Evolutionary conservation across 75 land plant genomes (phyloP), one percentile per base, ranked within the genome.

Genomic region (Adiantum capillusveneris): DNA sequence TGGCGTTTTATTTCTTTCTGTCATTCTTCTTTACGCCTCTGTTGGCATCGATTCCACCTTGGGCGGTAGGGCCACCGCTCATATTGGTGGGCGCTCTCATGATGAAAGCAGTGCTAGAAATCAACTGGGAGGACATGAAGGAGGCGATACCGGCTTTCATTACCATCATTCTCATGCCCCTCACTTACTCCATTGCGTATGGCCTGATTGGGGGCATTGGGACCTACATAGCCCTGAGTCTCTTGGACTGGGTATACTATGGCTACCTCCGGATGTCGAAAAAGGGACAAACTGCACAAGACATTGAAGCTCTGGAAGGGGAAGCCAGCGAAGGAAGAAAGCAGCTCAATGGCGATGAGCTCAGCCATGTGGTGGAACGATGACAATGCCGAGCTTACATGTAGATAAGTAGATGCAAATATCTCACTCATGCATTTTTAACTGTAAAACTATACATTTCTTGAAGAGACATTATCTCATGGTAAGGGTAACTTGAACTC

Each of bases 51-150:
- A 84, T 92, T 0, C 97, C 97, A 1, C 74, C 94, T 9, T 92
- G 97, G 97, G 97, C 94, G 11, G 77, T 88, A 0, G 97, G 97
- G 59, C 94, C 97, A 0, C 62, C 97, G 0, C 76, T 91, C 20
- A 74, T 91, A n/a, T 56, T 88, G 57, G 97, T 91, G 1, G 81
- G 73, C 1, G 78, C 30, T 22, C 64, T 64, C 28, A 72, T 72
- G 75, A 64, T 72, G 70, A 72, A 72, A 56, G 30, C 70, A 12
- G 75, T 66, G 31, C 31, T 31, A 16, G 75, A 72, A 57, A 60
- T 72, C 56, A 27, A 72, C 20, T 72, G 75, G 75, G 75, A 65
- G 13, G 70, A 72, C 25, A 31, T 72, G 63, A 46, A 57, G 25
- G 75, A 72, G 24, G 57, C 44, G 3, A 53, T 72, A n/a, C 75